These are phyloP conservation scores for Mycosphaerella sp. DNA, from an alignment of 2,329 filamentous ascomycete genomes.

Conservation along the genomic window DNA sequence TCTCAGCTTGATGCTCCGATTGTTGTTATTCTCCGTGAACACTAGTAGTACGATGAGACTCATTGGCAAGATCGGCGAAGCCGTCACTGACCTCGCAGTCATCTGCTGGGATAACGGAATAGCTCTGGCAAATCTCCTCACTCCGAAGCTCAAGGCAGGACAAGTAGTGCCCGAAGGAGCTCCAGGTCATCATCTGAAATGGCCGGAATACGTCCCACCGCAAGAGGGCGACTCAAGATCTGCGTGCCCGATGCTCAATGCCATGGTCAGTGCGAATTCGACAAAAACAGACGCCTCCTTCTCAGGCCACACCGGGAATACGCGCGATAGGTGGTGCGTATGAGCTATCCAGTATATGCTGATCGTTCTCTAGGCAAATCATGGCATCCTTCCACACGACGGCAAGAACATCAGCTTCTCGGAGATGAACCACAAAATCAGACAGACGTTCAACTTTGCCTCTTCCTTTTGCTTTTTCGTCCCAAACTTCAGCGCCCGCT, in stretches of 20 bases:
- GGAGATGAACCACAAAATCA: slow-evolving; percentile 24
- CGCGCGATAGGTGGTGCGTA: too few relatives aligned
- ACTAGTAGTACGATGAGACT: slow-evolving; percentile 19
- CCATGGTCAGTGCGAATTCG: slow-evolving; percentile 12
- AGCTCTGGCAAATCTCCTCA: slow-evolving; percentile 36
- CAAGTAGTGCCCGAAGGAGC: slow-evolving; percentile 33
- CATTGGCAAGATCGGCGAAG: slow-evolving; percentile 20
- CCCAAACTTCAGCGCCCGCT: slow-evolving; percentile 25
- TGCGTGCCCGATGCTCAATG: slow-evolving; percentile 29
- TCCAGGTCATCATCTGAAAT: slow-evolving; percentile 34
- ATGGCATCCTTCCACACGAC: slow-evolving; percentile 29
- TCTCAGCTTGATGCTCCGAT: background rate
- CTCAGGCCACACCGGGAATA: too few relatives aligned
- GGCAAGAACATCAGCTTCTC: slow-evolving; percentile 28
- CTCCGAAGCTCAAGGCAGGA: slow-evolving; percentile 34
- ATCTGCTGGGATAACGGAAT: slow-evolving; percentile 37
- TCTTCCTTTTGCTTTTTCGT: slow-evolving; percentile 29
- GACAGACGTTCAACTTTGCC: slow-evolving; percentile 30
- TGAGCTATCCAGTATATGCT: too few relatives aligned
- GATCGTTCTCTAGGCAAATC: slow-evolving; percentile 17
- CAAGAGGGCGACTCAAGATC: slow-evolving; percentile 33
- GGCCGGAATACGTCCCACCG: slow-evolving; percentile 34
- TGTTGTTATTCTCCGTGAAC: background rate
- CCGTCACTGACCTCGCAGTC: slow-evolving; percentile 35
- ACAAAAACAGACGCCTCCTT: too few relatives aligned